These are phyloP conservation scores for Apiospora arundinis DNA, from an alignment of 2,329 filamentous ascomycete species.

Conservation along the genomic window DNA sequence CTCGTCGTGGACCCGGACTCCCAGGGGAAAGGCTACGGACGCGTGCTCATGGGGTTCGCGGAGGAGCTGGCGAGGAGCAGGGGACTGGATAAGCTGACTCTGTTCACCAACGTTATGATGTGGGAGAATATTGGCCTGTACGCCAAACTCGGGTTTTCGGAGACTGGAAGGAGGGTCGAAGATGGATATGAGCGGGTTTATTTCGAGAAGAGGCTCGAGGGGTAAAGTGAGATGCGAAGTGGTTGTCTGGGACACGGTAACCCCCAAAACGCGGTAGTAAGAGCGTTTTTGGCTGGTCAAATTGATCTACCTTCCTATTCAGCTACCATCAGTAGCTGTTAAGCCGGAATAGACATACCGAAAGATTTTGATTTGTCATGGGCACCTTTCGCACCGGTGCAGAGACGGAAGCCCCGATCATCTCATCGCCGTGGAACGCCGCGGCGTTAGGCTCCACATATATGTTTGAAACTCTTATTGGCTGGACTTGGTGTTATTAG, in stretches of 20 bases:
- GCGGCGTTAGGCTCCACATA: background rate
- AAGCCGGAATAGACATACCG: too few relatives aligned
- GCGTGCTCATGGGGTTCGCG: slow-evolving; percentile 32
- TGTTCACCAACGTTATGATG: slow-evolving; percentile 35
- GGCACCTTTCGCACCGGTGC: background rate
- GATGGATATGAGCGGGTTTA: slow-evolving; percentile 44
- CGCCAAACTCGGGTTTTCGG: slow-evolving; percentile 38
- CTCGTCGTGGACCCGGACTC: slow-evolving; percentile 31
- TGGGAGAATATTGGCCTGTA: slow-evolving; percentile 32
- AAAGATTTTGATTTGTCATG: too few relatives aligned
- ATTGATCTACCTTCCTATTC: too few relatives aligned
- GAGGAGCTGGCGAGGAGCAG: slow-evolving; percentile 25
- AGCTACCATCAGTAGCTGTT: too few relatives aligned
- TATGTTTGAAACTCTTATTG: background rate
- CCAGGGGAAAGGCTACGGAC: slow-evolving; percentile 32
- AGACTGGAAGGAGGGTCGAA: slow-evolving; percentile 39
- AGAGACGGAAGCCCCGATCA: too few relatives aligned
- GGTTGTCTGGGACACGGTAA: background rate
- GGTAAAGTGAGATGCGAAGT: background rate
- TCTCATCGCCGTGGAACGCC: background rate
- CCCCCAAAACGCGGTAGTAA: too few relatives aligned
- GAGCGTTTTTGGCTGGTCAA: too few relatives aligned
- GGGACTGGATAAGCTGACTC: slow-evolving; percentile 25
- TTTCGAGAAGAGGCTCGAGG: slow-evolving; percentile 37
- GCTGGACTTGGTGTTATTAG: background rate